phyloP scores from a whole-genome alignment of 441 rosid genomes.

The Flueggea neowawraea region DNA sequence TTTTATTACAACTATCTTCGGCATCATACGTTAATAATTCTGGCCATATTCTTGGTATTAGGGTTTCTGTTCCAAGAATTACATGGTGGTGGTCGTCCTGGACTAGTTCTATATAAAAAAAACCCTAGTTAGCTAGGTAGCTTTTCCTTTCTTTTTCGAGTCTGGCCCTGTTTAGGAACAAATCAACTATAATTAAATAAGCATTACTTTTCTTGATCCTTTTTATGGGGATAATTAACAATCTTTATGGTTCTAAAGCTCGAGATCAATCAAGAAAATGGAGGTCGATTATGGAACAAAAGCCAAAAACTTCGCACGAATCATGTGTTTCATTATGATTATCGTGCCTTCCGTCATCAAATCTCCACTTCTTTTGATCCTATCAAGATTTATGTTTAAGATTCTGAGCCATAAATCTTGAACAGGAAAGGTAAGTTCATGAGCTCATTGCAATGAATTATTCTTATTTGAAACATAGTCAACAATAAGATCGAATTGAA shows the following conservation, averaged over 20 bases:
- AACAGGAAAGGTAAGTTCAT: conserved; percentile 6
- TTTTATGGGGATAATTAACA: conserved; percentile 22
- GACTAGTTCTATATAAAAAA: not conserved
- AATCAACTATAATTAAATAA: conserved; percentile 10
- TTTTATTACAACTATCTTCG: not conserved
- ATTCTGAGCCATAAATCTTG: conserved; percentile 24
- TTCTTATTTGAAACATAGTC: no score
- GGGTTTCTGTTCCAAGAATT: conserved; percentile 21
- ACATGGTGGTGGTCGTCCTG: conserved; percentile 36
- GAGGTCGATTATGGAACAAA: conserved; percentile 25
- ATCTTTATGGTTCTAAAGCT: conserved; percentile 12
- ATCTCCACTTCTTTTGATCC: not conserved
- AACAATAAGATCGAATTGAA: conserved; percentile 13
- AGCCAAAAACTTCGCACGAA: conserved; percentile 51
- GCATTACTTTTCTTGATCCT: conserved; percentile 19
- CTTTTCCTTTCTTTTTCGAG: not conserved
- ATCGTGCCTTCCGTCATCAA: conserved; percentile 19
- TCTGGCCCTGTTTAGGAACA: conserved; percentile 23
- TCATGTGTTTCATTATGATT: conserved; percentile 29
- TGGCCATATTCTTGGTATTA: conserved; percentile 22
- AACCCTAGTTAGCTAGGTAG: not conserved
- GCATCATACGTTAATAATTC: conserved; percentile 7
- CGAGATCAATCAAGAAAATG: conserved; percentile 11
- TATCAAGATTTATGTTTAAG: conserved; percentile 3
- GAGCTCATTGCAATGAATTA: no score